These are phyloP conservation scores for Candida patagonica DNA, from an alignment of 805 yeast genomes.

Conservation along the genomic window DNA sequence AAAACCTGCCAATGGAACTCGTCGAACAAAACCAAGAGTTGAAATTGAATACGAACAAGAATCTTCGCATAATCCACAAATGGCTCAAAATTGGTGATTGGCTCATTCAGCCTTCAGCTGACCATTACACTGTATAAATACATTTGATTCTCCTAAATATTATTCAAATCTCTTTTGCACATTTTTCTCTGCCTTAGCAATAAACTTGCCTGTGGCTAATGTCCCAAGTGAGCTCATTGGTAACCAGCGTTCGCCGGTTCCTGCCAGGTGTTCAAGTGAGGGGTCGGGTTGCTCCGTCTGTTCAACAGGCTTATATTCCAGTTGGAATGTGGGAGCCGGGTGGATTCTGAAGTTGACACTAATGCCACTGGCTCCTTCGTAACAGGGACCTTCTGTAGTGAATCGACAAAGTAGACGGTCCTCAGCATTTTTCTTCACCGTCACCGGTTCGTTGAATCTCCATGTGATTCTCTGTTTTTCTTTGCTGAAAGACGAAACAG, in stretches of 20 bases:
- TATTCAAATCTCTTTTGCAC: constrained; percentile 6
- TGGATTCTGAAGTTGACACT: constrained; percentile 35
- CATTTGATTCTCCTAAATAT: background rate
- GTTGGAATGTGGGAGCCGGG: constrained; percentile 7
- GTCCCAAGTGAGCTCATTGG: constrained; percentile 10
- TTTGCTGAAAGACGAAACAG: constrained; percentile 82
- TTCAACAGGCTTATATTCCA: constrained; percentile 1
- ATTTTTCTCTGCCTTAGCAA: constrained; percentile 15
- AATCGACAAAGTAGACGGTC: constrained; percentile 80
- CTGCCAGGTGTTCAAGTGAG: constrained; percentile 4
- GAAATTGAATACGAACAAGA: constrained; percentile 24
- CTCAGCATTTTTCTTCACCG: constrained; percentile 35
- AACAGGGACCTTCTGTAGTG: constrained; percentile 59
- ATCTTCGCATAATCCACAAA: constrained; percentile 2
- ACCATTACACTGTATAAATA: background rate
- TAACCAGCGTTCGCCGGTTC: constrained; percentile 5
- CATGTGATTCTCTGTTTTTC: constrained; percentile 83
- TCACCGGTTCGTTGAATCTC: constrained; percentile 42
- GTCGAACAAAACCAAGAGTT: constrained; percentile 13
- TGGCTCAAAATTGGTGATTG: constrained; percentile 2
- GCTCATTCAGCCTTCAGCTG: background rate
- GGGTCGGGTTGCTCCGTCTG: constrained; percentile 1
- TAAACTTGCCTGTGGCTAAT: constrained; percentile 11
- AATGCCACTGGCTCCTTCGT: constrained; percentile 68
- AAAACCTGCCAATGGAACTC: constrained; percentile 10